Evolutionary conservation across 345 rosid genomes (phyloP), one percentile per base, ranked within the genome.

Genomic region (Eucalyptus coolabah): DNA sequence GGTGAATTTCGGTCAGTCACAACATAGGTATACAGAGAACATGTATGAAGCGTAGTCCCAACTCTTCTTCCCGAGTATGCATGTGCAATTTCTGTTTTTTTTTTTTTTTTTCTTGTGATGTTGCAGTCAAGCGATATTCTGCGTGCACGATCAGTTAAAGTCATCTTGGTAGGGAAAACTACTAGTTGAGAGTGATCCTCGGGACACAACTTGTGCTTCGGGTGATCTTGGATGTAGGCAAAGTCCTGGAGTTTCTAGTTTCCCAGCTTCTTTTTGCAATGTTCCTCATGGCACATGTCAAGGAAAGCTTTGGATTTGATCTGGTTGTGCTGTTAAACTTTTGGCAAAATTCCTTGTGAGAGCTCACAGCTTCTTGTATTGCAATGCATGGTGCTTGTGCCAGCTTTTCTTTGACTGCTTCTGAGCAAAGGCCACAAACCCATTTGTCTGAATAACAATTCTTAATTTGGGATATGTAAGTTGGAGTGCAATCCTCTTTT

Each of bases 361-460:
- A 91, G 50, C 89, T 63, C 44, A 93, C 50, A n/a, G 94, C 95
- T 86, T 92, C 95, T 50, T 90, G 83, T 50, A 92, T 85, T 89
- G 89, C 88, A 6, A 26, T 63, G 16, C 49, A 67, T 3, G 92
- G 90, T 50, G 89, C 60, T 88, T 86, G 87, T 5, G 19, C 32
- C 18, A 92, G 72, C 51, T 67, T 93, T 40, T 93, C 95, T 86
- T 92, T 90, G 21, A 94, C 95, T 30, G 93, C 94, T 87, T 91
- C 96, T 2, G 93, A 92, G 88, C 96, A 95, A 30, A 95, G 94
- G 23, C 95, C 95, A n/a, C 96, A 93, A 4, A 95, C 90, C 96
- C 96, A 94, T 16, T 85, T 90, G 6, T 93, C 95, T 4, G 93
- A 92, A 44, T 91, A 67, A 30, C 67, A 83, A 34, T 56, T 54